phyloP scores from a whole-genome alignment of 257 asterid genomes.

The Catharanthus roseus region DNA sequence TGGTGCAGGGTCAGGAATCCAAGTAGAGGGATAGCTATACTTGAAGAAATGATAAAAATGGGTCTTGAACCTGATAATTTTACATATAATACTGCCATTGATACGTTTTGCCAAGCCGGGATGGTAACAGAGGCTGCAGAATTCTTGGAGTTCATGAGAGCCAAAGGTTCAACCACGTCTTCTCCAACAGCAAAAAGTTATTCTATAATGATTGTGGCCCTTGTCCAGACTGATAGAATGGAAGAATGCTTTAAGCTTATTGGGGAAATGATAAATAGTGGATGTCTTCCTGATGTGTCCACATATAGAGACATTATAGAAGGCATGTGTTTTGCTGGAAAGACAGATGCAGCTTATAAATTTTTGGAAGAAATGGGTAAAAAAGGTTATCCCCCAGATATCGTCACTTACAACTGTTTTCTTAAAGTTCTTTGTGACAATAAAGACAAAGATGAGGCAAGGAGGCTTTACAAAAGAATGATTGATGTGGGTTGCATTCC shows the following conservation, averaged over 20 bases:
- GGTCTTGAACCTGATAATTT: slow-evolving; percentile 76
- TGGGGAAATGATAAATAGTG: slow-evolving; percentile 62
- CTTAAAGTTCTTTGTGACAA: slow-evolving; percentile 80
- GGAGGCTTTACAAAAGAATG: slow-evolving; percentile 56
- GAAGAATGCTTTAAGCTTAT: slow-evolving; percentile 58
- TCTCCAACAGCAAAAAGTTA: slow-evolving; percentile 91
- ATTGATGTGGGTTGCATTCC: slow-evolving; percentile 57
- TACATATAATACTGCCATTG: slow-evolving; percentile 79
- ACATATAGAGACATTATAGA: slow-evolving; percentile 82
- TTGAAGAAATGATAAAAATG: slow-evolving; percentile 68
- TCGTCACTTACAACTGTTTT: slow-evolving; percentile 82
- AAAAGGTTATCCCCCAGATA: slow-evolving; percentile 86
- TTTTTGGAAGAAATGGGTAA: slow-evolving; percentile 78
- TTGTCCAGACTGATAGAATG: slow-evolving; percentile 60
- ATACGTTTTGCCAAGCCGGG: slow-evolving; percentile 82
- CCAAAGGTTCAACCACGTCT: slow-evolving; percentile 68
- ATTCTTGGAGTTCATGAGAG: slow-evolving; percentile 73
- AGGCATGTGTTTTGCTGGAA: slow-evolving; percentile 67
- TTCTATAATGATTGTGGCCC: slow-evolving; percentile 66
- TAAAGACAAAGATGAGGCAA: slow-evolving; percentile 55
- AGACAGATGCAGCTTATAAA: slow-evolving; percentile 66
- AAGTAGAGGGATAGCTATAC: slow-evolving; percentile 50
- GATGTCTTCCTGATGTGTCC: slow-evolving; percentile 88
- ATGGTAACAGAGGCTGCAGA: slow-evolving; percentile 71
- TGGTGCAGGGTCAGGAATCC: slow-evolving; percentile 93